These are phyloP conservation scores for Beverwykella pulmonaria DNA, from an alignment of 495 filamentous ascomycete genomes.

Conservation along the genomic window DNA sequence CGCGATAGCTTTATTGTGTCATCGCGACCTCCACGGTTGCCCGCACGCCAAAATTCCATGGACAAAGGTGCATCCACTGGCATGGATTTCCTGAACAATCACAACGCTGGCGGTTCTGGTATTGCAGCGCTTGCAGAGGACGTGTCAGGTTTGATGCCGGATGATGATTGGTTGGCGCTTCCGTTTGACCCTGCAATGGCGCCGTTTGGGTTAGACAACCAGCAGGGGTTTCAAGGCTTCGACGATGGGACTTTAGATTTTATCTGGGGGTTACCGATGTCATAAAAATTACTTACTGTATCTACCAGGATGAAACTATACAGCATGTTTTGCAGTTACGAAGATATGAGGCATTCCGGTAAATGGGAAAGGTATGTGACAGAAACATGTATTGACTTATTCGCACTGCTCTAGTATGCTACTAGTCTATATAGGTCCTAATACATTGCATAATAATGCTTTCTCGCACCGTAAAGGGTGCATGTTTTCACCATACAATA, in stretches of 20 bases:
- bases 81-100: conserved; percentile 37
- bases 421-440: too few relatives aligned
- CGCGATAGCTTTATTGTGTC: conserved; percentile 38
- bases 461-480: too few relatives aligned
- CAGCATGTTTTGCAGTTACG: too few relatives aligned
- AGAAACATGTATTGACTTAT: too few relatives aligned
- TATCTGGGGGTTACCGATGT: conserved; percentile 51
- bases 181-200: conserved; percentile 60
- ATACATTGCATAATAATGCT: too few relatives aligned
- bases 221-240: conserved; percentile 53
- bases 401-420: too few relatives aligned
- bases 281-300: too few relatives aligned
- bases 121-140: conserved; percentile 35
- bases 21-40: conserved; percentile 32
- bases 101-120: conserved; percentile 35
- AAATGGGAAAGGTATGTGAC: too few relatives aligned
- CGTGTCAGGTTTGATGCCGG: conserved; percentile 41
- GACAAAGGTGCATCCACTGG: conserved; percentile 26
- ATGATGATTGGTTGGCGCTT: conserved; percentile 56
- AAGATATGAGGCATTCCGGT: too few relatives aligned
- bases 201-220: conserved; percentile 53
- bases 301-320: too few relatives aligned
- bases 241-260: conserved; percentile 56
- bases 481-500: too few relatives aligned
- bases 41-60: conserved; percentile 8